Evolutionary conservation across 2,329 filamentous ascomycete genomes (phyloP), one percentile per base, ranked within the genome.

Genomic region (Sclerotinia nivalis): DNA sequence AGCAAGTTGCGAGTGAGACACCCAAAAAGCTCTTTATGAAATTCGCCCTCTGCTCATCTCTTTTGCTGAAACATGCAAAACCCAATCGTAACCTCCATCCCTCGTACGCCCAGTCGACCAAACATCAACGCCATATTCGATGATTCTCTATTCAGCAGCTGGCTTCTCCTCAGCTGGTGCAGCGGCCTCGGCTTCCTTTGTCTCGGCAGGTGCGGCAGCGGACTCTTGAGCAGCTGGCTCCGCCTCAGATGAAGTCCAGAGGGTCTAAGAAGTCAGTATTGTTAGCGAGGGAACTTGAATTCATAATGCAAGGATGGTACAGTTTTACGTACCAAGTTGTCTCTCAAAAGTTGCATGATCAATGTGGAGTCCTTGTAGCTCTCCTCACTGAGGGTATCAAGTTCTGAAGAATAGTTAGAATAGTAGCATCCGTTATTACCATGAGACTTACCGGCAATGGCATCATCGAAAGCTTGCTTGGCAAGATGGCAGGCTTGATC

Each of bases 401-500:
- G 93, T 89, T 98, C 80, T 78, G 50, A 18, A 56, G 13, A 60
- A 60, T n/a, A 28, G 47, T 74, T 69, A 71, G 72, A 40, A 31
- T 28, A 22, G 52, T 59, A 45, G 49, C n/a, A 22, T 55, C 56
- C n/a, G 60, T 47, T 34, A 60, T 31, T 43, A 47, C 22, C 66
- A 70, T 47, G 20, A 66, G 55, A 85, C 84, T 74, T 81, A 89
- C 87, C 88, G 79, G 94, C 94, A 88, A 97, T 97, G 76, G 95
- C 95, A 84, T 98, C 95, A 80, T 97, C 93, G 97, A 98, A 98
- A 64, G 96, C 95, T 87, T 98, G 95, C 90, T 98, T 98, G 84
- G 95, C 95, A 76, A 98, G 90, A 82, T 98, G 95, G 89, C 95
- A 98, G 80, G 95, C 95, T 81, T 92, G 93, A 84, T 97, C 94